Evolutionary conservation across 768 basidiomycete genomes (phyloP).

Genomic region (Goffeauzyma gilvescens): DNA sequence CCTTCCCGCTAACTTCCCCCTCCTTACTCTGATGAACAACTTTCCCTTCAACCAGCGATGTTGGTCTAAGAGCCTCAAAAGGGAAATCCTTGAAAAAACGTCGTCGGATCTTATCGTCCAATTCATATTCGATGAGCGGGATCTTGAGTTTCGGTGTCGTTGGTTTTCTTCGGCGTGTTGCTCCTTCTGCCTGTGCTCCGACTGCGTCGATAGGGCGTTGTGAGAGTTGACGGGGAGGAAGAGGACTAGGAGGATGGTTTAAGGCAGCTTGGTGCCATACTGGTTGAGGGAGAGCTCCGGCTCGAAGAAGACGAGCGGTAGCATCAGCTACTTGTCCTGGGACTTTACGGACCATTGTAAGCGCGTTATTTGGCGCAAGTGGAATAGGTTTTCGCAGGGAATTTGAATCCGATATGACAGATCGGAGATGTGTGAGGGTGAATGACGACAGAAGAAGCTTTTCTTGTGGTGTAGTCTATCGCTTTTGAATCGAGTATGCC

Average conservation of each 20-base stretch:
- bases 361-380: no score
- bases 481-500: no score
- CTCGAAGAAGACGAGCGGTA: conserved; percentile 56
- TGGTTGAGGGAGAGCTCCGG: conserved; percentile 47
- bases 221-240: conserved; percentile 54
- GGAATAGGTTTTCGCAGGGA: no score
- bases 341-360: conserved; percentile 33
- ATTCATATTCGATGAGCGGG: conserved; percentile 48
- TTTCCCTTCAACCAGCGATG: conserved; percentile 50
- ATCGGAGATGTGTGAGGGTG: no score
- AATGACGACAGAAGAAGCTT: no score
- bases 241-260: conserved; percentile 66
- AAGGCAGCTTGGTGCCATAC: conserved; percentile 71
- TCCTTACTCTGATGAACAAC: conserved; percentile 12
- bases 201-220: conserved; percentile 33
- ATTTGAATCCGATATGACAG: no score
- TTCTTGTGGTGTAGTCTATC: no score
- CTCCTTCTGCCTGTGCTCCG: conserved; percentile 18
- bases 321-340: conserved; percentile 78
- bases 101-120: conserved; percentile 66
- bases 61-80: conserved; percentile 76
- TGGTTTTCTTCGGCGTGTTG: conserved; percentile 15
- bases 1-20: conserved; percentile 34
- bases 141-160: conserved; percentile 33
- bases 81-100: conserved; percentile 94